phyloP scores from a whole-genome alignment of 768 basidiomycete species.

The Kwoniella europaea region DNA sequence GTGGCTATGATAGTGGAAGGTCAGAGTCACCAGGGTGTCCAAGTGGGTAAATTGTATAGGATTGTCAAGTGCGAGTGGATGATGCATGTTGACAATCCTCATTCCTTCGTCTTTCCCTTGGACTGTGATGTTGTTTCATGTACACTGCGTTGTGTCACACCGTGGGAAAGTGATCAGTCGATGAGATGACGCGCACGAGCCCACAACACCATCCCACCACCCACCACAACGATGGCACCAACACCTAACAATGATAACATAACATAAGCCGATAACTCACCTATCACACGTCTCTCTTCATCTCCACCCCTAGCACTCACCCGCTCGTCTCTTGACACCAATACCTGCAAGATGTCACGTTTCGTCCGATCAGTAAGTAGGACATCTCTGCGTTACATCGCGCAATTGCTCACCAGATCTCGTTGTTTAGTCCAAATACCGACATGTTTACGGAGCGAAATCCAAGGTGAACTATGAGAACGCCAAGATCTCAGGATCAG shows the following conservation, averaged over 20 bases:
- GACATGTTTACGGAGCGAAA: constrained; percentile 90
- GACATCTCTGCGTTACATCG: not conserved
- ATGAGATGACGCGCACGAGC: constrained; percentile 8
- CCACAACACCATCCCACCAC: not conserved
- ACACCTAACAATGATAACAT: not conserved
- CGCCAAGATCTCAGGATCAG: constrained; percentile 77
- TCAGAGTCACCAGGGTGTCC: no score
- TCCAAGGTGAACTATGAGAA: constrained; percentile 67
- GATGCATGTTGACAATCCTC: no score
- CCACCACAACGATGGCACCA: not conserved
- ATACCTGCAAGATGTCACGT: constrained; percentile 69
- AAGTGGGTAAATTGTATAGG: no score
- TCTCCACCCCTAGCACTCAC: not conserved
- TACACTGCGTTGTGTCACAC: not conserved
- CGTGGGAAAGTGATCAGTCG: constrained; percentile 6
- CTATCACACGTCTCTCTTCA: not conserved
- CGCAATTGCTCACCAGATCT: not conserved
- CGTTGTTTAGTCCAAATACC: constrained; percentile 71
- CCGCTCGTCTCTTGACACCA: not conserved
- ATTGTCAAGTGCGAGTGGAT: no score
- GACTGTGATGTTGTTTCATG: no score
- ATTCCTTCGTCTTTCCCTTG: no score
- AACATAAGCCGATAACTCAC: not conserved
- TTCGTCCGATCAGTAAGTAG: constrained; percentile 69
- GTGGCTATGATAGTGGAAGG: no score